Evolutionary conservation across 345 rosid genomes (phyloP).

Genomic region (Leavenworthia alabamica): DNA sequence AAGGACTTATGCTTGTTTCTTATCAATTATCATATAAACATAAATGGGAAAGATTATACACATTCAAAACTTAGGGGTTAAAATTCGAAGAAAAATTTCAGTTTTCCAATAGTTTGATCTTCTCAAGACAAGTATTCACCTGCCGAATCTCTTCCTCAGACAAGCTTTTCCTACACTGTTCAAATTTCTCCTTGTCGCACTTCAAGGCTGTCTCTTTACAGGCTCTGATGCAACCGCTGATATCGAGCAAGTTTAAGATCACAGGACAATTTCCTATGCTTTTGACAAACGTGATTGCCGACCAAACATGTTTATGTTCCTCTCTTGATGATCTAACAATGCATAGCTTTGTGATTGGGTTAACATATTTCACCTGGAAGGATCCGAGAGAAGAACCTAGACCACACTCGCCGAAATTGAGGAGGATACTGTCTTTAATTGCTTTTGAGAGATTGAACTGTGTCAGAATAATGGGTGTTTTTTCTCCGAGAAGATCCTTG

Average conservation of each 20-base stretch:
- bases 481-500: constrained; percentile 37
- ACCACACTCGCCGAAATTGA: constrained; percentile 78
- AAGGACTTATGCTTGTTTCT: too few relatives aligned
- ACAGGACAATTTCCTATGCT: constrained; percentile 58
- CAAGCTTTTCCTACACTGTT: constrained; percentile 41
- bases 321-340: constrained; percentile 69
- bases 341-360: constrained; percentile 63
- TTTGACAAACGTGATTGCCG: constrained; percentile 64
- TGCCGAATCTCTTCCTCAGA: constrained; percentile 46
- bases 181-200: constrained; percentile 72
- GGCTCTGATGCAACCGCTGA: constrained; percentile 62
- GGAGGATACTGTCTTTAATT: constrained; percentile 54
- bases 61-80: constrained; percentile 13
- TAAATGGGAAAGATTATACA: neutral
- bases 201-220: constrained; percentile 61
- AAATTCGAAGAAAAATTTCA: constrained; percentile 2
- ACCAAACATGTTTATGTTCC: constrained; percentile 64
- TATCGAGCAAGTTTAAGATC: constrained; percentile 57
- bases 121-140: constrained; percentile 56
- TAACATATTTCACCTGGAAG: constrained; percentile 65
- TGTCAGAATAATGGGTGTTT: constrained; percentile 63
- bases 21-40: neutral
- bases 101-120: constrained; percentile 54
- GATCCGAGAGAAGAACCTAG: constrained; percentile 64
- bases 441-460: constrained; percentile 52